These are phyloP conservation scores for Fusarium armeniacum DNA, from an alignment of 2,329 filamentous ascomycete species.

Conservation along the genomic window DNA sequence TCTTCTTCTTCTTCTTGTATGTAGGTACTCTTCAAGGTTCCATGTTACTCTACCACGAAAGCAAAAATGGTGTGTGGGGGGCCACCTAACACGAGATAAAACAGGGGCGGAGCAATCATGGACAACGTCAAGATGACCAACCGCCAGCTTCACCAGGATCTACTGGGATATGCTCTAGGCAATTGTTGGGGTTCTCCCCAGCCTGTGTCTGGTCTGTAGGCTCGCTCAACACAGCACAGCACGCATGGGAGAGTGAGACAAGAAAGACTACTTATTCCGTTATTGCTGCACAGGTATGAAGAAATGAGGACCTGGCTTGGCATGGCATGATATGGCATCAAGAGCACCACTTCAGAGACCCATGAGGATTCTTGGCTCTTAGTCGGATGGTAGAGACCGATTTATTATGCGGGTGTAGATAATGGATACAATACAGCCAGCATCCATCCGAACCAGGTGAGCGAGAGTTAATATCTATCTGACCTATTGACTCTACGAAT, in stretches of 20 bases:
- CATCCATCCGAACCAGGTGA: slow-evolving; percentile 10
- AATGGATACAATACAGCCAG: slow-evolving; percentile 12
- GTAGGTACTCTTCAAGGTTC: not conserved
- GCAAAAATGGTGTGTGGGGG: slow-evolving; percentile 50
- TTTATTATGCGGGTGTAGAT: slow-evolving; percentile 16
- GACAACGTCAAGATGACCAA: slow-evolving; percentile 40
- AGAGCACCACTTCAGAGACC: slow-evolving; percentile 28
- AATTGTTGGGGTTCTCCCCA: slow-evolving; percentile 10
- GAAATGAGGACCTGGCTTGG: slow-evolving; percentile 28
- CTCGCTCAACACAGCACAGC: slow-evolving; percentile 16
- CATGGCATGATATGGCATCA: slow-evolving; percentile 41
- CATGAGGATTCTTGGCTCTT: slow-evolving; percentile 24
- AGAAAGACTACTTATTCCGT: slow-evolving; percentile 17
- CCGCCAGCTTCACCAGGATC: slow-evolving; percentile 3
- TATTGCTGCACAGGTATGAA: slow-evolving; percentile 36
- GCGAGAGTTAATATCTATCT: slow-evolving; percentile 1
- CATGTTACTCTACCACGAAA: slow-evolving; percentile 6
- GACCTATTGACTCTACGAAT: slow-evolving; percentile 29
- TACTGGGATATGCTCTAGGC: slow-evolving; percentile 13
- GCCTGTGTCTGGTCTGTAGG: slow-evolving; percentile 11
- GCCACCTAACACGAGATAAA: slow-evolving; percentile 54
- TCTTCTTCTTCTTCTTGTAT: not conserved
- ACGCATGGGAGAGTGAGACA: slow-evolving; percentile 18
- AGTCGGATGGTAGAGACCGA: slow-evolving; percentile 11
- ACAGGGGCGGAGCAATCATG: slow-evolving; percentile 32